Evolutionary conservation across 345 rosid genomes (phyloP), one percentile per base, ranked within the genome.

Genomic region (Populus simonii): DNA sequence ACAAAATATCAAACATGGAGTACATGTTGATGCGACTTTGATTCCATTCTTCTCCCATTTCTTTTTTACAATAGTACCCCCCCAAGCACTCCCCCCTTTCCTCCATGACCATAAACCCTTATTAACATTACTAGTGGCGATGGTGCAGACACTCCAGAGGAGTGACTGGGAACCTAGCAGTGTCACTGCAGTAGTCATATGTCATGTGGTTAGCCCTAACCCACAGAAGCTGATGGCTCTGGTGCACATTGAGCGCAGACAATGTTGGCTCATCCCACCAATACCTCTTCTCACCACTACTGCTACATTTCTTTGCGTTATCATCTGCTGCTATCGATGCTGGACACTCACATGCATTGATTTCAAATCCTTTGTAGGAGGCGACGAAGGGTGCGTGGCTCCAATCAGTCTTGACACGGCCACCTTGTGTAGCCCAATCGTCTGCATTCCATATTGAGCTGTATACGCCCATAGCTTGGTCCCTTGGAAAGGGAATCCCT

Each of bases 391-490:
- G 99, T 3, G 98, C 98, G 33, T 94, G 99, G 77, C 83, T 86
- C 99, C 98, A 96, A 61, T 96, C 97, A 0, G 99, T 96, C 87
- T 96, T 96, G 13, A 96, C 85, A 55, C 90, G 86, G 8, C 99
- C 99, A 36, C 99, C 99, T 73, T 92, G 99, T 0, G 99, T 96
- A 1, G 99, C 99, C 99, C 99, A 96, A 79, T 96, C 98, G 73
- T 96, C 99, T 2, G 99, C 99, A 17, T 96, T 96, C 99, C 99
- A 96, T 43, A 96, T 94, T 16, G 99, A 96, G 81, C 99, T 96
- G 88, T 92, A 94, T 0, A 92, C 94, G 3, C 99, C 97, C 99
- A 96, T 96, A 16, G 98, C 84, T 77, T 96, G 99, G 76, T 94
- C 97, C 88, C 88, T 96, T 0, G 98, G 98, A 73, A 84, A 96